Evolutionary conservation across 2,329 filamentous ascomycete genomes (phyloP).

Genomic region (Monosporascus sp.): DNA sequence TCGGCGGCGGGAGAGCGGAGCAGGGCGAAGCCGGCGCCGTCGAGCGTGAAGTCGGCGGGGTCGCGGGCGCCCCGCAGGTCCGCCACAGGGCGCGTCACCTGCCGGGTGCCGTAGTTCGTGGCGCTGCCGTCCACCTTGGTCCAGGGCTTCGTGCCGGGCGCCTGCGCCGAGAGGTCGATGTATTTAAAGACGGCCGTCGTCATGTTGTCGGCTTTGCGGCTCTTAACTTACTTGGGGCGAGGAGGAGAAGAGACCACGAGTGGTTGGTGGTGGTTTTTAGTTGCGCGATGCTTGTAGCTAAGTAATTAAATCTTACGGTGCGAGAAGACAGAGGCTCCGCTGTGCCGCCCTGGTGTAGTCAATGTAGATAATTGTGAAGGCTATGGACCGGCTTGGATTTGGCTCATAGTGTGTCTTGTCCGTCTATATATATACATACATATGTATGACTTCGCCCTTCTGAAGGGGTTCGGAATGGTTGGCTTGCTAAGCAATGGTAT

Average conservation of each 20-base stretch:
- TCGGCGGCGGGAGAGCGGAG: slow-evolving; percentile 48
- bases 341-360: too few species aligned
- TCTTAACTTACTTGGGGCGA: background rate
- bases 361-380: too few species aligned
- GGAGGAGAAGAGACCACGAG: slow-evolving; percentile 1
- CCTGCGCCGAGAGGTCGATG: slow-evolving; percentile 50
- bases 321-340: too few species aligned
- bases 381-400: too few species aligned
- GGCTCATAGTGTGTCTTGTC: too few species aligned
- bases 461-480: too few species aligned
- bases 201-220: slow-evolving; percentile 35
- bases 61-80: slow-evolving; percentile 47
- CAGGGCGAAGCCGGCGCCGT: slow-evolving; percentile 55
- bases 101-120: slow-evolving; percentile 44
- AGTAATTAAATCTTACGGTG: too few species aligned
- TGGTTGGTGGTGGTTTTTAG: background rate
- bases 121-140: slow-evolving; percentile 58
- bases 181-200: slow-evolving; percentile 56
- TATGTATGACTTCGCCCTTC: too few species aligned
- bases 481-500: too few species aligned
- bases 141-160: slow-evolving; percentile 50
- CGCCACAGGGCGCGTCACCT: slow-evolving; percentile 43
- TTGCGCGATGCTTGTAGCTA: background rate
- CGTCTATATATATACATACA: too few species aligned
- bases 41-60: slow-evolving; percentile 45